Evolutionary conservation across 1,284 basidiomycete genomes (phyloP).

Genomic region (Puccinia sorghi): DNA sequence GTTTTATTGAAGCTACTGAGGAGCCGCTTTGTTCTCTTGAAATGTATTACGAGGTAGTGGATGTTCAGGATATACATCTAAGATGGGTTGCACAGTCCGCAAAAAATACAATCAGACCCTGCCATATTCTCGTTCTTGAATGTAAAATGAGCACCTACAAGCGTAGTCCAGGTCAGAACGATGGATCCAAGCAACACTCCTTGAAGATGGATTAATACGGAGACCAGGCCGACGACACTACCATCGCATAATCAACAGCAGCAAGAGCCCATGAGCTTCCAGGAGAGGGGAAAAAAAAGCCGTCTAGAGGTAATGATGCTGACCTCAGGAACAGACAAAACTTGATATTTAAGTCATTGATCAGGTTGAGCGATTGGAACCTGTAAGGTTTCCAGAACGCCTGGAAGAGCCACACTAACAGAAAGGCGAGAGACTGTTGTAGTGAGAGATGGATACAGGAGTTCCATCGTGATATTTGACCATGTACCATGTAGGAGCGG

Average conservation of each 20-base stretch:
- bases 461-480: background rate
- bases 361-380: conserved; percentile 9
- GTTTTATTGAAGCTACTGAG: conserved; percentile 65
- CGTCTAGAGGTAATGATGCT: background rate
- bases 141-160: background rate
- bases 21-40: conserved; percentile 52
- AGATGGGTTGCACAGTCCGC: background rate
- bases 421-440: conserved; percentile 6
- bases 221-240: conserved; percentile 4
- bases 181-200: conserved; percentile 13
- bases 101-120: background rate
- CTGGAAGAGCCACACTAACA: conserved; percentile 2
- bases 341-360: conserved; percentile 20
- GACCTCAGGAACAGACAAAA: conserved; percentile 27
- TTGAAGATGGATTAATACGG: conserved; percentile 18
- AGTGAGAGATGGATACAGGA: background rate
- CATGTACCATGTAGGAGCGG: no score
- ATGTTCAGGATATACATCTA: conserved; percentile 55
- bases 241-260: background rate
- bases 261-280: background rate
- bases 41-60: conserved; percentile 55
- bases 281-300: background rate
- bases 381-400: conserved; percentile 8
- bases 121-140: conserved; percentile 37
- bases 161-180: conserved; percentile 3